A percentile compares a stretch with the other conserved stretches of the same genome.
Conservation (phyloP, 257 asterid species). For the Penstemon eatonii region DNA sequence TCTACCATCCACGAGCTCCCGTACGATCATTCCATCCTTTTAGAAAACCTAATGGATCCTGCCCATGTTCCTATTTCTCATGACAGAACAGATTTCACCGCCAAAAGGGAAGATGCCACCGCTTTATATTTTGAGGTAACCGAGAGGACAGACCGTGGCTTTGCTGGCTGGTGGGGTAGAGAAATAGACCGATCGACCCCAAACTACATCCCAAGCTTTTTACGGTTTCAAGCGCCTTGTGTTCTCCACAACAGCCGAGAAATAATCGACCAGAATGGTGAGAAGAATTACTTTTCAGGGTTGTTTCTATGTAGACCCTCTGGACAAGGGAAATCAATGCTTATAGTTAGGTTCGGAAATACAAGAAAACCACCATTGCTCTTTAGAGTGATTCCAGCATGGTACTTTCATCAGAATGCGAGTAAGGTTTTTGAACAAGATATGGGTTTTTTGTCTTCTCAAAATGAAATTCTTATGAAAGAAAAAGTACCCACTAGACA, state of each 20-base stretch:
- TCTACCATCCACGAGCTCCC: slow-evolving; percentile 93
- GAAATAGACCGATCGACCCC: slow-evolving; percentile 56
- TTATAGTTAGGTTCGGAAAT: slow-evolving; percentile 83
- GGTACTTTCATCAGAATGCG: slow-evolving; percentile 88
- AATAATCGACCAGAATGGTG: slow-evolving; percentile 54
- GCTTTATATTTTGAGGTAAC: slow-evolving; percentile 72
- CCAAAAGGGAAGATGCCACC: slow-evolving; percentile 83
- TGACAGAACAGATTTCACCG: slow-evolving; percentile 80
- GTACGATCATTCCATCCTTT: slow-evolving; percentile 89
- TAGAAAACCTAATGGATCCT: slow-evolving; percentile 97
- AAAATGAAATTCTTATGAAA: slow-evolving; percentile 77
- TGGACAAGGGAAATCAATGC: slow-evolving; percentile 97
- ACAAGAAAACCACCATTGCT: slow-evolving; percentile 50
- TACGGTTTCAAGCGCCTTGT: slow-evolving; percentile 84
- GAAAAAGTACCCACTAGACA: slow-evolving; percentile 78
- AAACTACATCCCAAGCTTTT: slow-evolving; percentile 49
- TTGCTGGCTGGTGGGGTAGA: slow-evolving; percentile 87
- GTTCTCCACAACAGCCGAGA: slow-evolving; percentile 78
- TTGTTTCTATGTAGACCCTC: slow-evolving; percentile 86
- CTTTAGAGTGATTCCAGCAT: slow-evolving; percentile 57
- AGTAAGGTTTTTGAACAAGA: slow-evolving; percentile 95
- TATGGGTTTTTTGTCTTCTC: slow-evolving; percentile 96
- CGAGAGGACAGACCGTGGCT: slow-evolving; percentile 77
- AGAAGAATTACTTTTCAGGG: slow-evolving; percentile 62
- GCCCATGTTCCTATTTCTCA: slow-evolving; percentile 96